These are phyloP conservation scores for Phytophthora pini DNA, from an alignment of 352 stramenopile species.

Conservation along the genomic window DNA sequence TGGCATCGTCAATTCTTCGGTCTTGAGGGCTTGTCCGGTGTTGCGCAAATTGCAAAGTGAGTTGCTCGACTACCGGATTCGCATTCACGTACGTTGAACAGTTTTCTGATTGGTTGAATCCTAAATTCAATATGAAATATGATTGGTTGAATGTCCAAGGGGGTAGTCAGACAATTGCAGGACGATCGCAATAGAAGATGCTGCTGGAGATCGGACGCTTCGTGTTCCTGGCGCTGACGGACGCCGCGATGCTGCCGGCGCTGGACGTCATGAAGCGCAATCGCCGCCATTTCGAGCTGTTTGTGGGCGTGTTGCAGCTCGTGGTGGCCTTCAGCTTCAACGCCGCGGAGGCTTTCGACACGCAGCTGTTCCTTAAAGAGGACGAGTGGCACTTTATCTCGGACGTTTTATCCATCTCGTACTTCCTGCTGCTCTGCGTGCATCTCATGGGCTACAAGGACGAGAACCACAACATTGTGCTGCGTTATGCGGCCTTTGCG, in stretches of 20 bases:
- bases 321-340: conserved; percentile 87
- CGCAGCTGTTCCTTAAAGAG: conserved; percentile 71
- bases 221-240: conserved; percentile 74
- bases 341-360: conserved; percentile 71
- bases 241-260: conserved; percentile 77
- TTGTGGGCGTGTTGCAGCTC: conserved; percentile 87
- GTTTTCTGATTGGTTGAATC: not conserved
- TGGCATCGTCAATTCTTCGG: not conserved
- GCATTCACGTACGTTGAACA: conserved; percentile 7
- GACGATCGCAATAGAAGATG: conserved; percentile 37
- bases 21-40: conserved; percentile 5
- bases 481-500: conserved; percentile 88
- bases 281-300: conserved; percentile 90
- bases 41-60: conserved; percentile 32
- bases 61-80: conserved; percentile 9
- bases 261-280: conserved; percentile 84
- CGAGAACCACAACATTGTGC: conserved; percentile 84
- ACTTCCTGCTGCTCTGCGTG: conserved; percentile 86
- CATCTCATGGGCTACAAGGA: conserved; percentile 86
- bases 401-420: conserved; percentile 86
- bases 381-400: conserved; percentile 89
- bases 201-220: conserved; percentile 63
- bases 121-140: not conserved
- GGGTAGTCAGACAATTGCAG: conserved; percentile 10
- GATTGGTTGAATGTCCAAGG: conserved; percentile 24